Evolutionary conservation across 1,139 yeast species (phyloP).

Genomic region (Petasospora fabianii): DNA sequence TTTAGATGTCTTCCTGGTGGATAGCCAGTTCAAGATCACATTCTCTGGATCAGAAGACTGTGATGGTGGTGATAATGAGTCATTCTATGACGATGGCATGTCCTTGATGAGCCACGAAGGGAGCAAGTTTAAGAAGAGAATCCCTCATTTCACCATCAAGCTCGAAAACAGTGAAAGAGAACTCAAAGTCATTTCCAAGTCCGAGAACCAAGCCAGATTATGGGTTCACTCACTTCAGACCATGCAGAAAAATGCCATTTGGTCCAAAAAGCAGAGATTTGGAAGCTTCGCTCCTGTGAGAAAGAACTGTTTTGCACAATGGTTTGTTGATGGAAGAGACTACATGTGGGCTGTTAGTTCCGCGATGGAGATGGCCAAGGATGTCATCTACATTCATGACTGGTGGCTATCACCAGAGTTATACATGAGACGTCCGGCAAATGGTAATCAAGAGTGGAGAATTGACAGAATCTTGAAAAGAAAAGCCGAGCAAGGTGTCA

Average conservation of each 20-base stretch:
- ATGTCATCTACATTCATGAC: constrained; percentile 91
- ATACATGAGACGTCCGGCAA: constrained; percentile 88
- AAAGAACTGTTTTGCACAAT: constrained; percentile 81
- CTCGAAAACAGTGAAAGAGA: constrained; percentile 78
- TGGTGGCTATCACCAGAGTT: constrained; percentile 99
- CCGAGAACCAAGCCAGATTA: constrained; percentile 62
- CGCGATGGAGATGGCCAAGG: constrained; percentile 91
- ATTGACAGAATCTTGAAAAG: constrained; percentile 82
- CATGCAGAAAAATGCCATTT: constrained; percentile 65
- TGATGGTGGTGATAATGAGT: constrained; percentile 38
- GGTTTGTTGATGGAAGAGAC: constrained; percentile 97
- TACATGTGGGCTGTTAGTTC: constrained; percentile 95
- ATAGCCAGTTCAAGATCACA: constrained; percentile 57
- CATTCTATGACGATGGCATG: constrained; percentile 29
- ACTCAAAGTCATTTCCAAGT: constrained; percentile 67
- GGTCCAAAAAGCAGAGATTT: constrained; percentile 77
- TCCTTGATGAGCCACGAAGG: constrained; percentile 24
- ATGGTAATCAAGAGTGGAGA: constrained; percentile 93
- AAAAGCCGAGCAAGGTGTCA: constrained; percentile 93
- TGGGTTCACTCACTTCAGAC: constrained; percentile 76
- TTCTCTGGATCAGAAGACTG: constrained; percentile 41
- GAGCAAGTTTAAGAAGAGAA: constrained; percentile 23
- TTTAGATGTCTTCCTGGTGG: constrained; percentile 85
- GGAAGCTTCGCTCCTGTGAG: constrained; percentile 92
- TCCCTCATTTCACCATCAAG: constrained; percentile 53